Base-by-base conservation (phyloP, 2,329 filamentous ascomycete species). In the Lachnum nothofagi region DNA sequence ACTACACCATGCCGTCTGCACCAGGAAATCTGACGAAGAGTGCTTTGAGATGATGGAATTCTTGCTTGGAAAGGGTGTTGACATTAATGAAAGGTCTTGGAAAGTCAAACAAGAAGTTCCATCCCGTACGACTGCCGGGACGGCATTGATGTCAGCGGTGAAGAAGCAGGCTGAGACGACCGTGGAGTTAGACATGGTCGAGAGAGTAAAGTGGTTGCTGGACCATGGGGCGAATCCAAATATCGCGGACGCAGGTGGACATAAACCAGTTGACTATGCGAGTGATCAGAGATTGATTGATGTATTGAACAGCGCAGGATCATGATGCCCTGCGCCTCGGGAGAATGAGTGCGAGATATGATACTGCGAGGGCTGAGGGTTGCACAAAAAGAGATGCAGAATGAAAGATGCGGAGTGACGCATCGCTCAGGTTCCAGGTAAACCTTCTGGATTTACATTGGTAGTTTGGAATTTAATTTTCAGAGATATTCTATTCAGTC, bases 1-100 rank as follows among this genome's bases (percentile, higher is more conserved):
- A n/a, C 20, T 44, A 20, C 42, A 44, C 20, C 27, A 44, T 37
- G 31, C 27, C 5, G 29, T 44, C 19, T 23, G 27, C 27, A 44
- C 31, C 23, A 44, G 27, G 19, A 24, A 24, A 29, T 22, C 31
- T 17, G 25, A 31, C 17, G 25, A 43, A 8, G 14, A 17, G 8
- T 43, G 41, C 25, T 10, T 43, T 10, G 24, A 43, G 17, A 12
- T 24, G 5, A 22, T 29, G 17, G n/a, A 43, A 16, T 33, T 31
- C 17, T 20, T 43, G n/a, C 16, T 42, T 8, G 25, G 19, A 5
- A 31, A 31, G 12, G 40, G 40, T 12, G 12, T 42, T 17, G 40
- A 42, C 25, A 33, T 42, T 16, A 33, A 42, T 16, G 17, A 8
- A 7, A 24, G 17, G 4, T 24, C 40, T 29, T n/a, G 17, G 9